These are phyloP conservation scores for Colletotrichum spinosum DNA, from an alignment of 2,329 filamentous ascomycete genomes.

Conservation along the genomic window DNA sequence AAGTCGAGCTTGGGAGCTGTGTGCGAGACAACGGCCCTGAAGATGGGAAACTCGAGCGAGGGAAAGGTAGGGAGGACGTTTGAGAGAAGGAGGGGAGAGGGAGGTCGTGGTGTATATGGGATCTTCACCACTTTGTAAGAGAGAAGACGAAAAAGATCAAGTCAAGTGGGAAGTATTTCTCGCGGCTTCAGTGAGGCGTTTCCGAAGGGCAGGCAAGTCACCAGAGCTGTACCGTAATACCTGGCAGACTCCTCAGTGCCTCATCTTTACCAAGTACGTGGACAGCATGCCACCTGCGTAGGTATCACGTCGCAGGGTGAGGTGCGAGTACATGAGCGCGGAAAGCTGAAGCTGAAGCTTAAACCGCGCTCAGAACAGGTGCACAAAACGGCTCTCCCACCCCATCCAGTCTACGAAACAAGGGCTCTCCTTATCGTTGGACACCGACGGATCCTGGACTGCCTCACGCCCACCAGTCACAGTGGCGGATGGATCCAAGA, in stretches of 20 bases:
- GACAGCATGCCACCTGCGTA: too few species aligned
- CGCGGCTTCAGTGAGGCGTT: too few species aligned
- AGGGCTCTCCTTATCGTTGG: constrained; percentile 31
- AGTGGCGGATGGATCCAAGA: too few species aligned
- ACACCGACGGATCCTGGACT: constrained; percentile 24
- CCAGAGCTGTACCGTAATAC: too few species aligned
- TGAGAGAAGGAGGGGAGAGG: not conserved
- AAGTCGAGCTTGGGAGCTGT: too few species aligned
- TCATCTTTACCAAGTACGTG: too few species aligned
- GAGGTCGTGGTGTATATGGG: too few species aligned
- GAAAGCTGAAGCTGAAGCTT: constrained; percentile 27
- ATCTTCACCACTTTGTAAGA: too few species aligned
- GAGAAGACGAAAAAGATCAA: constrained; percentile 8
- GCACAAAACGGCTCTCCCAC: constrained; percentile 32
- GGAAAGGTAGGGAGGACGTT: not conserved
- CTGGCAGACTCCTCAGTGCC: too few species aligned
- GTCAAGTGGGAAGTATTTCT: constrained; percentile 10
- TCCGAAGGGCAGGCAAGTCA: too few species aligned
- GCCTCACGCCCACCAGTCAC: constrained; percentile 27
- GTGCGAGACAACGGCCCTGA: too few species aligned
- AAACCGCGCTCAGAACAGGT: constrained; percentile 34
- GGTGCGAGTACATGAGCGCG: not conserved
- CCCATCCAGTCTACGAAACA: constrained; percentile 27
- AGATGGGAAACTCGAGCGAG: not conserved
- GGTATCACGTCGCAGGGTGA: constrained; percentile 22